Base-by-base conservation (phyloP, 306 rosid genomes). In the Prunus kanzakura region DNA sequence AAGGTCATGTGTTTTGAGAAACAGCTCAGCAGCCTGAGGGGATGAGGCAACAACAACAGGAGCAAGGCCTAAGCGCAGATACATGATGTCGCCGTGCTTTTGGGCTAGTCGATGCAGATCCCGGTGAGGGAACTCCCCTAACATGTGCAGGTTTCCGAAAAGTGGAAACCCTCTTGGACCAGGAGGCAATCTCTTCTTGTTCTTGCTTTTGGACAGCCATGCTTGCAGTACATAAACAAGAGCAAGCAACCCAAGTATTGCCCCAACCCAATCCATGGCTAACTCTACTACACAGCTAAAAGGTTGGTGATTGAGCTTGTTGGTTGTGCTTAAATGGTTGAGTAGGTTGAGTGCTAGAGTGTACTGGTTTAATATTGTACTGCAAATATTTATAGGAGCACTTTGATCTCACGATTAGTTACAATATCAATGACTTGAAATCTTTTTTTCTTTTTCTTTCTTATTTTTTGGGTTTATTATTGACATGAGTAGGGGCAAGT, bases 121-220 rank as follows among this genome's bases (percentile, higher is more conserved):
- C 56, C 64, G 75, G 23, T 92, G 90, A 46, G 91, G 91, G 19
- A 81, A 22, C 71, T 79, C 46, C 0, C 96, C 96, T n/a, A 90
- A 43, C 79, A 70, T 50, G 43, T 73, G 91, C 56, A 92, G 86
- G 79, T 82, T 80, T 6, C 96, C 93, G 25, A 92, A 30, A 73
- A 92, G 63, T 1, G 93, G 96, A 4, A 87, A 74, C 25, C 97
- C 96, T 69, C 16, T 90, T 1, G 96, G 96, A 79, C 97, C 96
- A 3, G 92, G 93, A 60, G 97, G 96, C 64, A 88, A 72, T 46
- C 47, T 84, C 25, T 61, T 27, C 20, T 76, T 88, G 7, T 49
- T 79, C 2, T 8, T 77, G 82, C 25, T 74, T 82, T 64, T 69
- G 79, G 76, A 58, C 50, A 65, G 73, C 77, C 85, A 61, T 29